Base-by-base conservation (phyloP, 768 basidiomycete genomes). In the Agaricus subrufescens region DNA sequence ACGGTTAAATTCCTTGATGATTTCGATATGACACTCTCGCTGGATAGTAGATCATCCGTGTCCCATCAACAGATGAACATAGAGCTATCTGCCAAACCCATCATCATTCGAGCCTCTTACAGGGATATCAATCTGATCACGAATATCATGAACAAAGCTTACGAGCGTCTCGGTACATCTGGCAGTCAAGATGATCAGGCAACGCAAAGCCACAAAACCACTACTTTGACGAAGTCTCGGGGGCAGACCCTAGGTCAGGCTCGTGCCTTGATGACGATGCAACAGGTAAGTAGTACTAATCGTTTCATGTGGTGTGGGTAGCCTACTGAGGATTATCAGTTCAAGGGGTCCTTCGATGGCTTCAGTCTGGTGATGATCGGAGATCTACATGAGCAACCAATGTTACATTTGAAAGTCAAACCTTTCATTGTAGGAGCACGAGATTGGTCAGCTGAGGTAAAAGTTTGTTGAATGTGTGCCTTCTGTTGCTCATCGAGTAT, bases 31-130 rank as follows among this genome's bases (percentile, higher is more conserved):
- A 90, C 93, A 0, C 76, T 96, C 44, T 88, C 94, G 8, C 72
- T 97, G 56, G 95, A 98, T 69, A 91, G 79, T 59, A 85, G 91
- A n/a, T 79, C 89, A 31, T 78, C 82, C n/a, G 71, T 75, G 0
- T 76, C 71, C 11, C 85, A 89, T 50, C 84, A 87, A 60, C 86
- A 86, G 74, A 87, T 88, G 9, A 92, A 78, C 63, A 87, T 98
- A 57, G 94, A 97, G 65, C 66, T 94, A n/a, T 75, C 79, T 15
- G 73, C 84, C 26, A 87, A 91, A 58, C 89, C 94, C 1, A 80
- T 99, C 61, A 81, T 98, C 52, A 87, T 99, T 68, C 83, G 97
- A 26, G 93, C 93, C n/a, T 98, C 96, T 0, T 94, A 94, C 65
- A 84, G 92, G 19, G 97, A 99, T 66, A 91, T 98, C 67, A 84